These are phyloP conservation scores for Penicillium vulpinum DNA, from an alignment of 2,329 filamentous ascomycete genomes.

Conservation along the genomic window DNA sequence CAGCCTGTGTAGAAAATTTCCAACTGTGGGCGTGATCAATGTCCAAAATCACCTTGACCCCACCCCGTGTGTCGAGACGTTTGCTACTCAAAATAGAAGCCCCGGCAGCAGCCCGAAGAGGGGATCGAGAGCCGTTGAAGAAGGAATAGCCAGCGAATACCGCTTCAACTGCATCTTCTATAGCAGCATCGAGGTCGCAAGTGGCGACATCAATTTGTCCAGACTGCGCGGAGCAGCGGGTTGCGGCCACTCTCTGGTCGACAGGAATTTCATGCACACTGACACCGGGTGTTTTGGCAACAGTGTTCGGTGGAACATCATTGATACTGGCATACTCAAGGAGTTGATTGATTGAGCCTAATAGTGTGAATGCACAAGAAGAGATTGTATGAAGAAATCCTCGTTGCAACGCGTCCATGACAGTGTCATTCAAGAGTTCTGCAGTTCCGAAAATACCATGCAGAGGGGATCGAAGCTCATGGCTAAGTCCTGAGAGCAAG, in stretches of 20 bases:
- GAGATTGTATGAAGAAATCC: constrained; percentile 33
- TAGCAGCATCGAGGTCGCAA: constrained; percentile 9
- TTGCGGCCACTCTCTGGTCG: neutral
- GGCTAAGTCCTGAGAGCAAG: constrained; percentile 32
- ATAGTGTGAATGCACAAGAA: constrained; percentile 41
- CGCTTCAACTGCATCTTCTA: constrained; percentile 17
- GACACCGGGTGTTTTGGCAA: neutral
- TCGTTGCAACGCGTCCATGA: constrained; percentile 22
- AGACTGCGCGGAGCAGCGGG: neutral
- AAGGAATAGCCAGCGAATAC: constrained; percentile 18
- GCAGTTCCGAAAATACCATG: constrained; percentile 32
- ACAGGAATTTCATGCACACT: neutral
- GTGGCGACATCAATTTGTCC: constrained; percentile 1
- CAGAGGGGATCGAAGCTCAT: constrained; percentile 35
- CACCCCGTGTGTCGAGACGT: neutral
- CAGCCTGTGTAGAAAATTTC: constrained; percentile 12
- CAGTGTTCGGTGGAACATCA: constrained; percentile 6
- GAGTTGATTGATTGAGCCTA: constrained; percentile 41
- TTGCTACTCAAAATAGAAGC: neutral
- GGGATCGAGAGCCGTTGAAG: neutral
- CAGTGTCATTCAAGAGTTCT: constrained; percentile 27
- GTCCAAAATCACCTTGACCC: constrained; percentile 14
- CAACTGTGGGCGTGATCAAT: constrained; percentile 8
- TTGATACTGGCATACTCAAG: constrained; percentile 29
- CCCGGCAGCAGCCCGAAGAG: neutral